phyloP scores from a whole-genome alignment of 768 basidiomycete genomes.

The Boletus rubroflammeus region DNA sequence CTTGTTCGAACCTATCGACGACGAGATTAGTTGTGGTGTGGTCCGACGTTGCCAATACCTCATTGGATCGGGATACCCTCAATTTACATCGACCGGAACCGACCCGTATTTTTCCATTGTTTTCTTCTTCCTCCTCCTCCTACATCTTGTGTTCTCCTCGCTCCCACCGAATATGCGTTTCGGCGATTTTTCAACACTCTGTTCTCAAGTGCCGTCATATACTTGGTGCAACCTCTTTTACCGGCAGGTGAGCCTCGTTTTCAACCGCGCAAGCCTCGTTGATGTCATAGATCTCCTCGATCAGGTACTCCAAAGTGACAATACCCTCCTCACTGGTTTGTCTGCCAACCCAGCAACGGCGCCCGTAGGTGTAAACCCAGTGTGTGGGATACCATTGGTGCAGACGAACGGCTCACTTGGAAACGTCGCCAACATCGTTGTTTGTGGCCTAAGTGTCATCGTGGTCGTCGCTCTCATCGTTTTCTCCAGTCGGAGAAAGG shows the following conservation, averaged over 20 bases:
- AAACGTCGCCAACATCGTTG: conserved; percentile 84
- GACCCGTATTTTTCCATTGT: conserved; percentile 1
- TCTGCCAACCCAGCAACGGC: conserved; percentile 49
- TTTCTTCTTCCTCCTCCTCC: not conserved
- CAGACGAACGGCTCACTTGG: conserved; percentile 60
- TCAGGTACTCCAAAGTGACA: conserved; percentile 39
- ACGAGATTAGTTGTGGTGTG: conserved; percentile 17
- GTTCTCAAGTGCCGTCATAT: conserved; percentile 69
- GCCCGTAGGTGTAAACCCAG: conserved; percentile 79
- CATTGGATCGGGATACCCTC: conserved; percentile 15
- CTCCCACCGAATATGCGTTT: conserved; percentile 46
- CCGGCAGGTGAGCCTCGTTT: conserved; percentile 56
- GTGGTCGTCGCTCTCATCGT: conserved; percentile 55
- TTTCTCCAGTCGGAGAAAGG: conserved; percentile 62
- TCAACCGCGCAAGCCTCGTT: conserved; percentile 3
- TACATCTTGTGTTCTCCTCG: not conserved
- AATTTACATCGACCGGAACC: not conserved
- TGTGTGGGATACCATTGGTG: conserved; percentile 71
- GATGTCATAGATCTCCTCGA: conserved; percentile 26
- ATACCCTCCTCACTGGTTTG: conserved; percentile 35
- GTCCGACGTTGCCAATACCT: conserved; percentile 25
- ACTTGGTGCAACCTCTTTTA: conserved; percentile 96
- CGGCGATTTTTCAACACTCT: conserved; percentile 70
- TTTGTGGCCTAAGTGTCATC: conserved; percentile 71
- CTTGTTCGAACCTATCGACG: conserved; percentile 20